phyloP scores from a whole-genome alignment of 2,329 filamentous ascomycete species.

The Penicillium sp. region DNA sequence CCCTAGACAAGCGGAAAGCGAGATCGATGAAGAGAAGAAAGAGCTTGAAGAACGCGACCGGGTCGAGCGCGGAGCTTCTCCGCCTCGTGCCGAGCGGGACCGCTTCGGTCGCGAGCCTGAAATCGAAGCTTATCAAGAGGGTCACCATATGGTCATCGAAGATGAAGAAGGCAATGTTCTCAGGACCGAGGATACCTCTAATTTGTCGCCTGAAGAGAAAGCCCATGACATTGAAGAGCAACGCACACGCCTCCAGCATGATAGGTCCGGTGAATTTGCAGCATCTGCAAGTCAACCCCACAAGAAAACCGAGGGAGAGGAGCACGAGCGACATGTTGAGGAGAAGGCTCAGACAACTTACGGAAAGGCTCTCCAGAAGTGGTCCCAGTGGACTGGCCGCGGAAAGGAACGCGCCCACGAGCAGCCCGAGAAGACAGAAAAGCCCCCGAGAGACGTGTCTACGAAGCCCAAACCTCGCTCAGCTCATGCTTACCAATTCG shows the following conservation, averaged over 20 bases:
- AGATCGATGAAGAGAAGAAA: constrained; percentile 23
- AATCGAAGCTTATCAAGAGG: constrained; percentile 76
- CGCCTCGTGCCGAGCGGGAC: constrained; percentile 31
- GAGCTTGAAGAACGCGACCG: constrained; percentile 28
- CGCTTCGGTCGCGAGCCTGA: constrained; percentile 36
- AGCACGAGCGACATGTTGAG: constrained; percentile 39
- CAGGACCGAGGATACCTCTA: constrained; percentile 54
- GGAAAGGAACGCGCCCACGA: constrained; percentile 34
- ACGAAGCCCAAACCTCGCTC: constrained; percentile 45
- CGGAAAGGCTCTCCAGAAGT: constrained; percentile 45
- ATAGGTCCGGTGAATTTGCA: constrained; percentile 45
- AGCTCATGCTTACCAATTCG: constrained; percentile 64
- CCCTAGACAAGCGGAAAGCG: constrained; percentile 39
- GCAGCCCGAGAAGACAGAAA: constrained; percentile 25
- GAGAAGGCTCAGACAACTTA: constrained; percentile 35
- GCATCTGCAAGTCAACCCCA: constrained; percentile 46
- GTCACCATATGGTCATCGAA: constrained; percentile 73
- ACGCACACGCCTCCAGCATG: constrained; percentile 52
- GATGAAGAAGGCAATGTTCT: constrained; percentile 84
- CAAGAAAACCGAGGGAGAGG: constrained; percentile 44
- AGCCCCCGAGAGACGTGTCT: constrained; percentile 14
- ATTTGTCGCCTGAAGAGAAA: constrained; percentile 55
- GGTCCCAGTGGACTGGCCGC: constrained; percentile 46
- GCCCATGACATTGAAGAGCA: constrained; percentile 55
- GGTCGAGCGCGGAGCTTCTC: constrained; percentile 41